phyloP scores from a whole-genome alignment of 2,329 filamentous ascomycete species.

The Diaporthe sp. region DNA sequence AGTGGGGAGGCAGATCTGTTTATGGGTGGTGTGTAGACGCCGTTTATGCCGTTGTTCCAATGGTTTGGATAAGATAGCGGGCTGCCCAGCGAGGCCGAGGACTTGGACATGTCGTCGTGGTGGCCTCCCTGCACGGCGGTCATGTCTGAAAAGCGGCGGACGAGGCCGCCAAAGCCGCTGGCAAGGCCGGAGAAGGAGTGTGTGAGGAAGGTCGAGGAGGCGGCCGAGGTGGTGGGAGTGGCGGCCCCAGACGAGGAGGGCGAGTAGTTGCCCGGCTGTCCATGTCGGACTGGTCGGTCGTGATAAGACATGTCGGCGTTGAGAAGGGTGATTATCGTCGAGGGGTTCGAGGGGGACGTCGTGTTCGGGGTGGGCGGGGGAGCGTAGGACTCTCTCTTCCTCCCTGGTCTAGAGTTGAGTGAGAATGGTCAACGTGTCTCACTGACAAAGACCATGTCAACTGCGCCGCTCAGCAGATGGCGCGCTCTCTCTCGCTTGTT shows the following conservation, averaged over 20 bases:
- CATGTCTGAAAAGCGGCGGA: slow-evolving; percentile 72
- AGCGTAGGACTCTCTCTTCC: background rate
- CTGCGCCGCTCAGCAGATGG: background rate
- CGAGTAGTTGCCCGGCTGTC: slow-evolving; percentile 36
- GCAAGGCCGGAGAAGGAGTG: slow-evolving; percentile 48
- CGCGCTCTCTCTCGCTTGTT: background rate
- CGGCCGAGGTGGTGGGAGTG: slow-evolving; percentile 42
- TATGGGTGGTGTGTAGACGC: slow-evolving; percentile 68
- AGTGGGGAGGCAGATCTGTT: slow-evolving; percentile 79
- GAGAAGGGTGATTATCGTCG: background rate
- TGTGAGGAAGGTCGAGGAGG: slow-evolving; percentile 43
- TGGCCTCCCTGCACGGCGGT: slow-evolving; percentile 37
- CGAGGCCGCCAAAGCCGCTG: slow-evolving; percentile 68
- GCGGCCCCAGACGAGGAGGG: slow-evolving; percentile 41
- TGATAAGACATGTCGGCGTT: slow-evolving; percentile 31
- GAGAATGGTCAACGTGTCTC: slow-evolving; percentile 24
- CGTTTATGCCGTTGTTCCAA: slow-evolving; percentile 59
- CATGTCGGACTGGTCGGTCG: slow-evolving; percentile 25
- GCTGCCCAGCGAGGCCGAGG: slow-evolving; percentile 30
- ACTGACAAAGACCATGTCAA: slow-evolving; percentile 20
- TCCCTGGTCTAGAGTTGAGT: background rate
- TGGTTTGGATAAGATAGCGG: slow-evolving; percentile 37
- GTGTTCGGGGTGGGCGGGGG: background rate
- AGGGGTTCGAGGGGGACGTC: background rate
- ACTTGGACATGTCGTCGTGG: slow-evolving; percentile 36